phyloP scores from a whole-genome alignment of 2,329 filamentous ascomycete species.

The Penicillium brevicompactum region DNA sequence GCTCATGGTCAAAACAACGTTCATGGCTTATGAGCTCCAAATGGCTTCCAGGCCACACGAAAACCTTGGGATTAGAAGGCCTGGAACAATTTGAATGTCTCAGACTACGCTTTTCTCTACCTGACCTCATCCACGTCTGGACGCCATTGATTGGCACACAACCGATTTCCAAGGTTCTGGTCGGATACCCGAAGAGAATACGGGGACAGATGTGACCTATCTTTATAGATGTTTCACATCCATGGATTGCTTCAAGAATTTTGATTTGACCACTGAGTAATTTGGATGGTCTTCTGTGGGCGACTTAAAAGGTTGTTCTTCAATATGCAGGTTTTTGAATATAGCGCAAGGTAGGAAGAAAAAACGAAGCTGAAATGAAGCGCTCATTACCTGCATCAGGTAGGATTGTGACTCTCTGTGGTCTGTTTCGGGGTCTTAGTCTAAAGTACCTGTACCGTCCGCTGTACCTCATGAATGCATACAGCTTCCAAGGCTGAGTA shows the following conservation, averaged over 20 bases:
- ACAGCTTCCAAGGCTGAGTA: too few species aligned
- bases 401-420: neutral
- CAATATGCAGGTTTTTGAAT: constrained; percentile 1
- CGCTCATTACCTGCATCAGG: neutral
- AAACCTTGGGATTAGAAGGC: neutral
- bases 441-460: too few species aligned
- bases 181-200: constrained; percentile 4
- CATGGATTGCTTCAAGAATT: neutral
- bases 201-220: neutral
- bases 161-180: neutral
- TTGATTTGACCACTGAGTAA: neutral
- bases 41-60: neutral
- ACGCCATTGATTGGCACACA: neutral
- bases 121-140: constrained; percentile 4
- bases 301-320: neutral
- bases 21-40: constrained; percentile 10
- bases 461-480: too few species aligned
- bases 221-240: constrained; percentile 6
- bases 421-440: neutral
- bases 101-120: constrained; percentile 6
- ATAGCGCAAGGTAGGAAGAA: neutral
- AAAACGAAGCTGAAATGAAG: neutral
- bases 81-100: constrained; percentile 14
- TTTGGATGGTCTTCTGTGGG: neutral
- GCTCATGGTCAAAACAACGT: constrained; percentile 1